Conservation (phyloP, 2,329 filamentous ascomycete species). For the Botrytis cinerea region DNA sequence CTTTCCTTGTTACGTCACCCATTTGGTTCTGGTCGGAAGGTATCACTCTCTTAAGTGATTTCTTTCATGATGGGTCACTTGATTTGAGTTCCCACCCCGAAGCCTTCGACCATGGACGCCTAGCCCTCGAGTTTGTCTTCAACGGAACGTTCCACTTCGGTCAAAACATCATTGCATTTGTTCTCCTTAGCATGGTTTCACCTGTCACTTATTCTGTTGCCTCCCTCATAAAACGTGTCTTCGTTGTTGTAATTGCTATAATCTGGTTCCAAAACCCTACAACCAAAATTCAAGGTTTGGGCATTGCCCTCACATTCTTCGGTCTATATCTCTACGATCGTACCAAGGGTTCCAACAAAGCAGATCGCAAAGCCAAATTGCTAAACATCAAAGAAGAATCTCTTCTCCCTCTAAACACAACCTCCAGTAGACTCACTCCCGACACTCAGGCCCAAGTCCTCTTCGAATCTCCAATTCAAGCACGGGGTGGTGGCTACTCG, state of each 20-base stretch:
- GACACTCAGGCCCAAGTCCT: slow-evolving; percentile 19
- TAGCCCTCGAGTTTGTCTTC: slow-evolving; percentile 86
- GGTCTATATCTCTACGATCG: slow-evolving; percentile 96
- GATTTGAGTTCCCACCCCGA: slow-evolving; percentile 58
- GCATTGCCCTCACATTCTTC: slow-evolving; percentile 85
- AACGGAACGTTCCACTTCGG: slow-evolving; percentile 96
- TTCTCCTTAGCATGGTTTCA: slow-evolving; percentile 88
- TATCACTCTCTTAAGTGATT: slow-evolving; percentile 72
- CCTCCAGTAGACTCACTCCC: slow-evolving; percentile 20
- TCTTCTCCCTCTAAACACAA: slow-evolving; percentile 35
- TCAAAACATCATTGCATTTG: slow-evolving; percentile 93
- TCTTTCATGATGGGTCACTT: slow-evolving; percentile 78
- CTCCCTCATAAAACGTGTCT: slow-evolving; percentile 93
- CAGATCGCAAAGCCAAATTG: slow-evolving; percentile 76
- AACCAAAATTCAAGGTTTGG: slow-evolving; percentile 77
- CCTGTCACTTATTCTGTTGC: slow-evolving; percentile 97
- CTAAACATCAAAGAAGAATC: slow-evolving; percentile 50
- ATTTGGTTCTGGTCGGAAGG: slow-evolving; percentile 96
- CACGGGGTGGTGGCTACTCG: slow-evolving; percentile 33
- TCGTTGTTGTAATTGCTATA: slow-evolving; percentile 92
- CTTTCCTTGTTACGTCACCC: slow-evolving; percentile 82
- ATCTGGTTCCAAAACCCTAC: slow-evolving; percentile 94
- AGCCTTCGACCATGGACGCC: slow-evolving; percentile 72
- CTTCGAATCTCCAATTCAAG: slow-evolving; percentile 13
- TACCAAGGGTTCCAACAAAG: slow-evolving; percentile 83